Conservation (phyloP, 1,139 yeast species). For the Barnettozyma hawaiiensis region DNA sequence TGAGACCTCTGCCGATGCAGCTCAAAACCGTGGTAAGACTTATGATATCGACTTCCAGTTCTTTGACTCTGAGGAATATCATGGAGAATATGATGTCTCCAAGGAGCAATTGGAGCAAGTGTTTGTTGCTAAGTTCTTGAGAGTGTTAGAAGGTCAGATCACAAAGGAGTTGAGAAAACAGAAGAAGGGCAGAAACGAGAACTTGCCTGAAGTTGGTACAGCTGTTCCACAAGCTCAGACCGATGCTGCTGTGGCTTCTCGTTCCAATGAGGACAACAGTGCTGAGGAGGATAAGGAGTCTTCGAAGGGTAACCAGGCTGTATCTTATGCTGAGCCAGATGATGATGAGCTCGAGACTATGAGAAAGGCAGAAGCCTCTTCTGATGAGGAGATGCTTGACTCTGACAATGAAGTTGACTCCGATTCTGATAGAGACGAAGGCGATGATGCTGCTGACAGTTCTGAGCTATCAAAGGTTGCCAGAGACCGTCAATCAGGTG, state of each 20-base stretch:
- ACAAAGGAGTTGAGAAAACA: constrained; percentile 81
- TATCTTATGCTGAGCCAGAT: constrained; percentile 91
- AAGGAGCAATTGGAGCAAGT: constrained; percentile 73
- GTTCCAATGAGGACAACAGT: constrained; percentile 48
- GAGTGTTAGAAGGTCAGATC: constrained; percentile 64
- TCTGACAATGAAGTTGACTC: constrained; percentile 37
- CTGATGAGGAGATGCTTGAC: constrained; percentile 42
- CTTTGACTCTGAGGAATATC: constrained; percentile 73
- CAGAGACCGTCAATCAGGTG: constrained; percentile 79
- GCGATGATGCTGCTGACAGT: constrained; percentile 22
- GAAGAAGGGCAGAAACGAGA: constrained; percentile 44
- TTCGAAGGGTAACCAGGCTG: constrained; percentile 72
- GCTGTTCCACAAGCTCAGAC: constrained; percentile 57
- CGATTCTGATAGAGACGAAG: constrained; percentile 31
- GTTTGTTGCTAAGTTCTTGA: constrained; percentile 59
- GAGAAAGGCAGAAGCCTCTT: constrained; percentile 73
- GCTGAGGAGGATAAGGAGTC: constrained; percentile 63
- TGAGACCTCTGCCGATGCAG: constrained; percentile 71
- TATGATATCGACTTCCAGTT: constrained; percentile 72
- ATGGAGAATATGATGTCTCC: constrained; percentile 81
- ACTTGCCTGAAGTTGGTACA: constrained; percentile 62
- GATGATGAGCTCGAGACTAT: constrained; percentile 87
- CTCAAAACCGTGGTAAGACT: constrained; percentile 37
- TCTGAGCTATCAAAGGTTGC: constrained; percentile 53
- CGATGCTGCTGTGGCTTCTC: constrained; percentile 36